These are phyloP conservation scores for Claviceps digitariae DNA, from an alignment of 2,329 filamentous ascomycete genomes.

Conservation along the genomic window DNA sequence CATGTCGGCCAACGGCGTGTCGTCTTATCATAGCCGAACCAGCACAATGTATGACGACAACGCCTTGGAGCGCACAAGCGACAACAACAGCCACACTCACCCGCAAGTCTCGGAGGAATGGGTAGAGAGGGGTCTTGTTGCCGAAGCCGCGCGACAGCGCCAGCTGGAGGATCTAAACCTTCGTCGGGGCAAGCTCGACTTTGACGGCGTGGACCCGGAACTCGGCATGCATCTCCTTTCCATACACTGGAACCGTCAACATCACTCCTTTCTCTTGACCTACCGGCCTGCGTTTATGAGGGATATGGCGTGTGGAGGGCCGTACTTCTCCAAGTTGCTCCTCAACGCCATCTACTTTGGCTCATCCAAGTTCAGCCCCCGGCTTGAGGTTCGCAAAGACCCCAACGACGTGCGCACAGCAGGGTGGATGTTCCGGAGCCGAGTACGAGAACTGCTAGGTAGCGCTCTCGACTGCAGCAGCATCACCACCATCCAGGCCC, in stretches of 20 bases:
- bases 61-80: conserved; percentile 9
- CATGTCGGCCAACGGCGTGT: conserved; percentile 25
- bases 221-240: conserved; percentile 36
- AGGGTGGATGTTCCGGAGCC: conserved; percentile 32
- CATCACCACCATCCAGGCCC: conserved; percentile 39
- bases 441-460: conserved; percentile 32
- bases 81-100: neutral
- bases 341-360: conserved; percentile 40
- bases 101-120: conserved; percentile 21
- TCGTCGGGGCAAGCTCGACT: conserved; percentile 32
- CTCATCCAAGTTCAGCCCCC: conserved; percentile 31
- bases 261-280: conserved; percentile 32
- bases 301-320: conserved; percentile 38
- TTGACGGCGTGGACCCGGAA: conserved; percentile 39
- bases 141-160: conserved; percentile 30
- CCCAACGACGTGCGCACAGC: conserved; percentile 31
- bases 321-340: conserved; percentile 42
- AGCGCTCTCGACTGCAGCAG: conserved; percentile 31
- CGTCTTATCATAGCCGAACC: conserved; percentile 35
- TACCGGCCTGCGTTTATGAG: conserved; percentile 41
- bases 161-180: conserved; percentile 37
- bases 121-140: conserved; percentile 31
- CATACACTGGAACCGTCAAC: conserved; percentile 40
- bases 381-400: conserved; percentile 30
- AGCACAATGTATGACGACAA: conserved; percentile 33